Base-by-base conservation (phyloP, 2,329 filamentous ascomycete genomes). In the Colletotrichum euphorbiae region DNA sequence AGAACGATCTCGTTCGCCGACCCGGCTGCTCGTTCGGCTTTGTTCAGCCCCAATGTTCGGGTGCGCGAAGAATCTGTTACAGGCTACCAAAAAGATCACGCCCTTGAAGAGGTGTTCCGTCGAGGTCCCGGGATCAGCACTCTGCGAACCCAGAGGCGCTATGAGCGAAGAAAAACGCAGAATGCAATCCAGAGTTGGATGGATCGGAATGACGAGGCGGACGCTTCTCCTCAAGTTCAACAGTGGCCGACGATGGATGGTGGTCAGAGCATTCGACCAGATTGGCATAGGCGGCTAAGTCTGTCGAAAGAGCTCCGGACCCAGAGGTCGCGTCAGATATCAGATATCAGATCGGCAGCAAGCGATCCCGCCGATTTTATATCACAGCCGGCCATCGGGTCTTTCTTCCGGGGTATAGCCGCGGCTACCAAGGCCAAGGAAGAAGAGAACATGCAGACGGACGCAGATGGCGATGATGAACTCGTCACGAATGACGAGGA, bases 101-200 rank as follows among this genome's bases (percentile, higher is more conserved):
- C 93, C 7, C 81, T 98, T 21, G 95, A 97, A 72, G 94, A 98
- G 75, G 93, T 98, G 0, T 98, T 98, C 77, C 87, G 93, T 69
- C 84, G 87, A 17, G 88, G 89, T 0, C 93, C 92, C 31, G 90
- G 91, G 68, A 83, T 88, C 56, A 85, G 86, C 7, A 84, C 88
- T 2, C 80, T 90, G 60, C 85, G 87, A 17, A 89, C 86, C 2
- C 85, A 88, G 54, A 84, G 86, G 55, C 84, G 87, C 57, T 84
- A 88, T 31, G 90, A 93, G 72, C 86, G 90, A 69, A 87, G 88
- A 42, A 91, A 94, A 76, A 93, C 91, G 1, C 91, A 91, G 71
- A 94, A 90, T 67, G 92, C 93, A 0, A 94, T 98, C 58, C 90
- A 91, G 31, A 90, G 92, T 72, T 98, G 94, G 94, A 97, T 98